Evolutionary conservation across 495 filamentous ascomycete genomes (phyloP), one percentile per base, ranked within the genome.

Genomic region (Xylaria palmicola): DNA sequence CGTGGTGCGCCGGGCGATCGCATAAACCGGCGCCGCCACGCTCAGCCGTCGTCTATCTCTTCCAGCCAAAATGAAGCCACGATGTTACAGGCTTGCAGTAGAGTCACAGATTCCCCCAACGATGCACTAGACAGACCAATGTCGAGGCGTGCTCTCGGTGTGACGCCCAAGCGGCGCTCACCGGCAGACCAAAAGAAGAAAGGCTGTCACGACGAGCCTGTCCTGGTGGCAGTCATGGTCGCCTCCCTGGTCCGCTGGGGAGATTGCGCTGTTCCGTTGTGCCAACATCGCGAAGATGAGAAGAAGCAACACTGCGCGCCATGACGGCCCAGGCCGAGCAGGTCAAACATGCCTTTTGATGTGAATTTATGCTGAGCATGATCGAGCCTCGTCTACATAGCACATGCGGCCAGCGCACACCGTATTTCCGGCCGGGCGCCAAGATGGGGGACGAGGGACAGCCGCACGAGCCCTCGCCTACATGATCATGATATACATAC

Each of bases 381-480:
- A 34, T 12, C 9, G 53, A 19, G 39, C 12, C 24, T 41, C 44
- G 19, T 53, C 29, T 51, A 15, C n/a, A n/a, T n/a, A n/a, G n/a
- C n/a, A n/a, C n/a, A n/a, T 17, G 22, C 47, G 47, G 58, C 37
- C 36, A 27, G 6, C 0, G 17, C 58, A 49, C 39, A 60, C 58
- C 58, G 58, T 17, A 30, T 60, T 60, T 60, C 58, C 58, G 58
- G 24, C 34, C 24, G 9, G 12, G 26, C n/a, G 47, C 47, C 26
- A 13, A 9, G 1, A 39, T 32, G 17, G 8, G 27, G 27, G 2
- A 32, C 13, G 12, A 40, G 52, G 20, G 26, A 1, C 13, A 40
- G 51, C 51, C 51, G 45, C 54, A 45, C 40, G 36, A 32, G 41
- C 39, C 54, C 41, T 17, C 15, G 4, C 37, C 41, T 22, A 9